Conservation (phyloP, 345 rosid species). For the Firmiana major region DNA sequence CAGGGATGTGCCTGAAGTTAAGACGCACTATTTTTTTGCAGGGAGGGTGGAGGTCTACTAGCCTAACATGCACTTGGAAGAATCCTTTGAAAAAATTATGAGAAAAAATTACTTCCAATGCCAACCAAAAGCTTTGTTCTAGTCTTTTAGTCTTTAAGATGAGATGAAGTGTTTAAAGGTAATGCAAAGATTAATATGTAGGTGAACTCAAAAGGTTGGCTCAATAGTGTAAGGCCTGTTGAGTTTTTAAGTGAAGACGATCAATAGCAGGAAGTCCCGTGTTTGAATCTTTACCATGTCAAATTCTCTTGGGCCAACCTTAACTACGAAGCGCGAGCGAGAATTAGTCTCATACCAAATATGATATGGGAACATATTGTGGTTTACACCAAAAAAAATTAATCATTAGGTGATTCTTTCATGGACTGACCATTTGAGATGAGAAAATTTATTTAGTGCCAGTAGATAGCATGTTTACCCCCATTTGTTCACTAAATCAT, state of each 20-base stretch:
- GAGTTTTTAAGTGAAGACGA: too few relatives aligned
- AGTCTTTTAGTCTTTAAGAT: neutral
- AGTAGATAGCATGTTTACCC: too few relatives aligned
- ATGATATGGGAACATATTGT: too few relatives aligned
- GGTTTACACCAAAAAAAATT: too few relatives aligned
- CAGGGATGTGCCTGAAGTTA: conserved; percentile 81
- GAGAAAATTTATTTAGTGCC: neutral
- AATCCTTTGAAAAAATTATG: neutral
- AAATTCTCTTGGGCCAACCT: too few relatives aligned
- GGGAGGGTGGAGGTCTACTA: neutral
- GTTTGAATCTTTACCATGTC: too few relatives aligned
- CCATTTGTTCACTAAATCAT: neutral
- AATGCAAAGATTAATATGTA: neutral
- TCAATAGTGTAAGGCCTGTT: too few relatives aligned
- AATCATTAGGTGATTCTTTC: neutral
- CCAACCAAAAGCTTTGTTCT: neutral
- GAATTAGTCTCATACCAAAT: too few relatives aligned
- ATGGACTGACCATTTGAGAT: neutral
- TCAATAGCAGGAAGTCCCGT: too few relatives aligned
- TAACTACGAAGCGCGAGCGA: too few relatives aligned
- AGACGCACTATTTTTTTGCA: neutral
- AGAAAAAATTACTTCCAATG: neutral
- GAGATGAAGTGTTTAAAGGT: neutral
- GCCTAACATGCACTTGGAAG: neutral
- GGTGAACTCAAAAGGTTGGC: too few relatives aligned